Evolutionary conservation across 805 yeast species (phyloP), one percentile per base, ranked within the genome.

Genomic region (Nakazawaea peltata): DNA sequence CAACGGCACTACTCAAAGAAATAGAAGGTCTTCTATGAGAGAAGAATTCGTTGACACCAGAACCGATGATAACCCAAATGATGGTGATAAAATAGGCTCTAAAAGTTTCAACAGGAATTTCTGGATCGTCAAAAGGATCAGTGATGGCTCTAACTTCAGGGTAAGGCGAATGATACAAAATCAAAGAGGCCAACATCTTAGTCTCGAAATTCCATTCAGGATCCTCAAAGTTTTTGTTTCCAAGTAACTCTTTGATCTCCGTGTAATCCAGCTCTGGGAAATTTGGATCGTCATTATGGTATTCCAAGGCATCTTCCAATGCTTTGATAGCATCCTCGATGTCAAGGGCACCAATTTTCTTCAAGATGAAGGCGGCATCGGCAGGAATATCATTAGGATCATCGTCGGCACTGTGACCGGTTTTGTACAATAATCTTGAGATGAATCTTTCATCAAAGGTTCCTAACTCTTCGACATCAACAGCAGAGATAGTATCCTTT

Each of bases 61-160:
- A 50, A 7, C 77, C 78, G 19, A 76, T 52, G 10, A 68, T 57
- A 3, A 74, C 65, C 69, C 77, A 67, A 27, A 72, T 45, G 2
- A 71, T 38, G 0, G 76, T 75, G 18, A 77, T 54, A 4, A 64
- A 54, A 64, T 79, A 77, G 42, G 71, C 72, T 33, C 81, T 59
- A 35, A 71, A 43, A 5, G 81, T 74, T 41, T 71, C 76, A 26
- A 61, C 65, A 0, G 74, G 71, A 26, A 66, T 42, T 2, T 43
- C 32, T 1, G 69, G 68, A 40, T 77, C 78, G 43, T 77, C 82
- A 33, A 45, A 57, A 10, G 77, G 69, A 14, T 74, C 76, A 12
- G 75, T 75, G 14, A 78, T 69, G 7, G 83, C 76, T 26, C 84
- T 56, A 11, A 77, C 78, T 46, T 77, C 84, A 1, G 82, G 79